These are phyloP conservation scores for Tilletia indica DNA, from an alignment of 1,284 basidiomycete genomes.

Conservation along the genomic window DNA sequence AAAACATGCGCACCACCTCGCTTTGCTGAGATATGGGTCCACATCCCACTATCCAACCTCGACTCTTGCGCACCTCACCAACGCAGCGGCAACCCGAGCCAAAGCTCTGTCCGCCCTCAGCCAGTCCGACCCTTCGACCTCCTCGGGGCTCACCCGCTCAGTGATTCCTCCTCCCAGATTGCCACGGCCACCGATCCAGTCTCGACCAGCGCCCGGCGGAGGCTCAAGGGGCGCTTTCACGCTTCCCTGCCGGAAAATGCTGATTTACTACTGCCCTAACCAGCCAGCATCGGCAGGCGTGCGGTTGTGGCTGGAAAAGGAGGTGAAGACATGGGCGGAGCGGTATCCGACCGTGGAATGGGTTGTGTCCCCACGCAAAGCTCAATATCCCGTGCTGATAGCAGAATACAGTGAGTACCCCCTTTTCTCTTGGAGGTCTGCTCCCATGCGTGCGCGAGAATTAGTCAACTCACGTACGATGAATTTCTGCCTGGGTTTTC, in stretches of 20 bases:
- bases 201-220: constrained; percentile 25
- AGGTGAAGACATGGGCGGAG: constrained; percentile 25
- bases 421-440: background rate
- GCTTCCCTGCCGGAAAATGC: constrained; percentile 33
- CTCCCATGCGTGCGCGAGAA: background rate
- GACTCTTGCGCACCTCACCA: constrained; percentile 10
- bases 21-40: constrained; percentile 2
- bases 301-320: constrained; percentile 25
- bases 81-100: background rate
- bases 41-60: background rate
- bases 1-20: constrained; percentile 1
- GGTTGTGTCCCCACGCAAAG: constrained; percentile 27
- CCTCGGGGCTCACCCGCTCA: no score
- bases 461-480: background rate
- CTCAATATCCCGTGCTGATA: constrained; percentile 24
- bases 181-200: background rate
- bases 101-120: background rate
- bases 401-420: constrained; percentile 32
- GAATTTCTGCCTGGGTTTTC: background rate
- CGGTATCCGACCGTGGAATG: constrained; percentile 29
- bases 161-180: background rate
- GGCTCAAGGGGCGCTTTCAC: constrained; percentile 21
- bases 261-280: constrained; percentile 31
- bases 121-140: background rate
- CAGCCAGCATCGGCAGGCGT: constrained; percentile 26